These are phyloP conservation scores for Leucocoprinus birnbaumii DNA, from an alignment of 768 basidiomycete species.

Conservation along the genomic window DNA sequence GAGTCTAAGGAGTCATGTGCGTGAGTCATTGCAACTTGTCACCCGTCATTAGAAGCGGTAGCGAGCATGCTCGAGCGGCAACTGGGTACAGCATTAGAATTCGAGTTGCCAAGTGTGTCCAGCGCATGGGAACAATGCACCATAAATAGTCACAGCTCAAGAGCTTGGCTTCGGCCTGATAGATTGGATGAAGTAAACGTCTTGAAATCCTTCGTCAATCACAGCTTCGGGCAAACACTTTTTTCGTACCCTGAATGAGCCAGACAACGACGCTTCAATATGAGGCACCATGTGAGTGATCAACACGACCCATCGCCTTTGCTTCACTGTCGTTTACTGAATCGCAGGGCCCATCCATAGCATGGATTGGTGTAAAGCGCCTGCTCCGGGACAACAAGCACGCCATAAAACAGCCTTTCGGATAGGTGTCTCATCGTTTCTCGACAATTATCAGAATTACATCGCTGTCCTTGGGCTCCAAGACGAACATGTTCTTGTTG, in stretches of 20 bases:
- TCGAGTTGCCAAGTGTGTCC: no score
- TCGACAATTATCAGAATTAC: constrained; percentile 80
- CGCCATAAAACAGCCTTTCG: constrained; percentile 80
- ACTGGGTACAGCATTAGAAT: no score
- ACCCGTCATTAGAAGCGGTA: no score
- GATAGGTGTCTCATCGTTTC: constrained; percentile 81
- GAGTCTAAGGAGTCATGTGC: no score
- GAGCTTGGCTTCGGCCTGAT: not conserved
- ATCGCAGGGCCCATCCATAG: constrained; percentile 79
- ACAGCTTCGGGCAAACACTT: not conserved
- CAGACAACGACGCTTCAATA: constrained; percentile 76
- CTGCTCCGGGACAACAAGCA: constrained; percentile 68
- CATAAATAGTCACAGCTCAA: not conserved
- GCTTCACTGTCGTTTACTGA: constrained; percentile 3
- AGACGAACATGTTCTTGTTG: constrained; percentile 85
- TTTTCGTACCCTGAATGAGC: constrained; percentile 39
- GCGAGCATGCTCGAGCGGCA: no score
- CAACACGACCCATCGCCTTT: not conserved
- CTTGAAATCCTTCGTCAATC: not conserved
- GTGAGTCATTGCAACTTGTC: no score
- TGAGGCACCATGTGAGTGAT: constrained; percentile 76
- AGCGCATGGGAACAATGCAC: no score
- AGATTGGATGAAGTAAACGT: not conserved
- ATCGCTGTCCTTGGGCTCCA: constrained; percentile 78
- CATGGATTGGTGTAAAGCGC: constrained; percentile 85